phyloP scores from a whole-genome alignment of 371 early-diverging fungal genomes.

The Catenaria anguillulae region DNA sequence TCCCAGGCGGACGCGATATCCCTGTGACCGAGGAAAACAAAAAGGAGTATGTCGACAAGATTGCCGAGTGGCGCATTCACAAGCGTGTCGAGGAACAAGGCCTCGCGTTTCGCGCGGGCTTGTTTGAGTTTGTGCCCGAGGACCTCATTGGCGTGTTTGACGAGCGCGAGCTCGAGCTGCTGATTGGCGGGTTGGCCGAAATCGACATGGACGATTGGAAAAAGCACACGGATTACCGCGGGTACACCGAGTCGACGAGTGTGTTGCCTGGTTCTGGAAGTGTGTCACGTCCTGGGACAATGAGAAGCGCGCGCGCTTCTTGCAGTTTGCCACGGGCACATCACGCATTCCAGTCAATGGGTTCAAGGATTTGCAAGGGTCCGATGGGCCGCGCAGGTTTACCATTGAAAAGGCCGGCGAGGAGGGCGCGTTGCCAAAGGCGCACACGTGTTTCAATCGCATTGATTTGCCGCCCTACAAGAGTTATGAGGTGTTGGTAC shows the following conservation, averaged over 20 bases:
- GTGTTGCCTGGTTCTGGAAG: conserved; percentile 97
- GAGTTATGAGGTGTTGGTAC: conserved; percentile 38
- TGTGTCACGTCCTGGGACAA: conserved; percentile 72
- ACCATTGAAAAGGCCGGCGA: conserved; percentile 91
- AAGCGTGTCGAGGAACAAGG: conserved; percentile 88
- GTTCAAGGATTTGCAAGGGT: conserved; percentile 93
- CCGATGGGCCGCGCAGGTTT: conserved; percentile 89
- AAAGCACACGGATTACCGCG: conserved; percentile 94
- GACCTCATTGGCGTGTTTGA: conserved; percentile 90
- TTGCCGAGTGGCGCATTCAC: conserved; percentile 68
- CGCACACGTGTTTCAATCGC: conserved; percentile 91
- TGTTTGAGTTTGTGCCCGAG: conserved; percentile 87
- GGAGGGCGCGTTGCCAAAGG: conserved; percentile 67
- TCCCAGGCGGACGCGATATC: conserved; percentile 76
- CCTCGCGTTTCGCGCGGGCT: conserved; percentile 82
- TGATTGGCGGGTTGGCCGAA: conserved; percentile 96
- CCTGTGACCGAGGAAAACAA: conserved; percentile 94
- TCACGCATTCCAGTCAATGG: conserved; percentile 97
- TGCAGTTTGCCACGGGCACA: conserved; percentile 97
- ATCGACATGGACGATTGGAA: conserved; percentile 99
- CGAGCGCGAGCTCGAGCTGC: conserved; percentile 92
- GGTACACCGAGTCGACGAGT: conserved; percentile 91
- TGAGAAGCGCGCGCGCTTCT: conserved; percentile 83
- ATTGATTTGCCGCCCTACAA: conserved; percentile 89
- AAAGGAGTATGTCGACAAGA: conserved; percentile 77